phyloP scores from a whole-genome alignment of 345 rosid species.

The Brassica juncea region DNA sequence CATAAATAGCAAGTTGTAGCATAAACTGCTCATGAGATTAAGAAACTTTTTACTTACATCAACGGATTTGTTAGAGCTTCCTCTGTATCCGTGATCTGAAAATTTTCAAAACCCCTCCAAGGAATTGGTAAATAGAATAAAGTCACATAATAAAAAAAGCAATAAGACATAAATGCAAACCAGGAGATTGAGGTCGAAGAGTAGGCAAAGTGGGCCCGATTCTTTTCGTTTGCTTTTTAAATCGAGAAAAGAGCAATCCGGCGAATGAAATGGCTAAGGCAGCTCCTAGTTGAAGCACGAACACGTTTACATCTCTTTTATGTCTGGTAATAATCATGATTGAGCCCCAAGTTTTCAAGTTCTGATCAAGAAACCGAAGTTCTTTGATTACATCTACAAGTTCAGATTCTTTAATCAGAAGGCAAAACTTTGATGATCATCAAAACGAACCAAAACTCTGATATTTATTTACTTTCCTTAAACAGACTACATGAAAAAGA shows the following conservation, averaged over 20 bases:
- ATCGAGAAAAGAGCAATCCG: constrained; percentile 63
- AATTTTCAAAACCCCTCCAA: background rate
- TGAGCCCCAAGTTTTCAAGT: background rate
- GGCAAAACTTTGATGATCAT: background rate
- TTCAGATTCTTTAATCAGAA: constrained; percentile 8
- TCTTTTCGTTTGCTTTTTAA: constrained; percentile 41
- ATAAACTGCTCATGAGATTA: background rate
- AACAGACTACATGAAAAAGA: too few relatives aligned
- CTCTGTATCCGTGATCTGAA: constrained; percentile 43
- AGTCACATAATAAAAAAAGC: background rate
- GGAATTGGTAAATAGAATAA: background rate
- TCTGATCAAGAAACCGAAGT: background rate
- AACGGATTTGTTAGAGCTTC: background rate
- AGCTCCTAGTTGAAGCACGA: constrained; percentile 63
- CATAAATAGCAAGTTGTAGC: background rate
- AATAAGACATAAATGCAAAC: constrained; percentile 26
- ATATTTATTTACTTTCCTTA: too few relatives aligned
- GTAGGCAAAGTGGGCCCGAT: constrained; percentile 43
- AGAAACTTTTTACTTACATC: background rate
- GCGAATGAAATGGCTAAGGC: constrained; percentile 73
- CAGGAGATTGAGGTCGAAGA: constrained; percentile 28
- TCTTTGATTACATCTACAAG: constrained; percentile 19
- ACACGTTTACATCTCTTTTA: constrained; percentile 54
- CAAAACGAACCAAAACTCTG: too few relatives aligned
- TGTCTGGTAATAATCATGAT: constrained; percentile 41